Percentiles rank a stretch among this genome's conserved stretches.
Conservation (phyloP, 305 asterid genomes). For the Fraxinus nigra region DNA sequence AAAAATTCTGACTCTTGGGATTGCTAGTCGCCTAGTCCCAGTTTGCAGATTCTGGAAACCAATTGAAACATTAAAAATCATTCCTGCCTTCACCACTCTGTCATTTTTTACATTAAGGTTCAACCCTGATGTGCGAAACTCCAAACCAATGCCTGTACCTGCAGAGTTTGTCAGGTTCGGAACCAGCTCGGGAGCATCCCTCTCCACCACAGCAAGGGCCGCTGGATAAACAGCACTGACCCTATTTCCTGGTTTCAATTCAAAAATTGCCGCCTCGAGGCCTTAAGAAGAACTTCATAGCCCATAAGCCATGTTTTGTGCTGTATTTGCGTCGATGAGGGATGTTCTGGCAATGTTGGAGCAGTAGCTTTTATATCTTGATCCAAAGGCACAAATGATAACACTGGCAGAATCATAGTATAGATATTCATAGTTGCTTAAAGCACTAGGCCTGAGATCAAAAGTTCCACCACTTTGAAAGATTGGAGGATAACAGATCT, state of each 20-base stretch:
- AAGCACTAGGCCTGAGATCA: slow-evolving; percentile 70
- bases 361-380: slow-evolving; percentile 75
- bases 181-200: neutral
- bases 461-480: slow-evolving; percentile 79
- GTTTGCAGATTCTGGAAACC: neutral
- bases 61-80: neutral
- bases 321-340: slow-evolving; percentile 56
- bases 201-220: neutral
- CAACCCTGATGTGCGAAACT: neutral
- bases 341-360: slow-evolving; percentile 70
- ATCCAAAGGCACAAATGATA: slow-evolving; percentile 69
- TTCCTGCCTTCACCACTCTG: neutral
- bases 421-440: slow-evolving; percentile 56
- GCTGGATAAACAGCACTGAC: neutral
- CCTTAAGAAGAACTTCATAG: neutral
- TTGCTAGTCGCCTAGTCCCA: neutral
- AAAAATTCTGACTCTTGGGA: neutral
- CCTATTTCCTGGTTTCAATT: neutral
- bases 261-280: neutral
- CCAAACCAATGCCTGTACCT: neutral
- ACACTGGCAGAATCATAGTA: slow-evolving; percentile 62
- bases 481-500: slow-evolving; percentile 76
- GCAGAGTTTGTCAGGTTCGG: neutral
- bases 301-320: slow-evolving; percentile 44
- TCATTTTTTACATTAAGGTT: neutral